phyloP scores from a whole-genome alignment of 192 early-diverging fungal species.

The Rhizophagus prolifer region DNA sequence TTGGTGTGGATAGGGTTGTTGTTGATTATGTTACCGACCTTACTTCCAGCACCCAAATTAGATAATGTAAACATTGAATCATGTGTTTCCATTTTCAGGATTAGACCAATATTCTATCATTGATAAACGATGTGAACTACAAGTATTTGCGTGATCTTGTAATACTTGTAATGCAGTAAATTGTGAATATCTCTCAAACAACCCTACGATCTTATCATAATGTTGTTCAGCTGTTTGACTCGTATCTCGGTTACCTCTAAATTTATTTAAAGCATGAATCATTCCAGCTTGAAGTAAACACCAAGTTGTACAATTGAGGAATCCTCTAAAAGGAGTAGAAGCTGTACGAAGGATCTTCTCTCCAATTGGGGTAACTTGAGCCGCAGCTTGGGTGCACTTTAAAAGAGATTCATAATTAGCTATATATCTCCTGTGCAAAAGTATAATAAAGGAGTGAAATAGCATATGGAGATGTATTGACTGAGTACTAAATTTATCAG shows the following conservation, averaged over 20 bases:
- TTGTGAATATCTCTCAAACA: conserved; percentile 2
- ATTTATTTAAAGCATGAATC: conserved; percentile 20
- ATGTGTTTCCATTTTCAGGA: neutral
- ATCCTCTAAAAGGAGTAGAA: conserved; percentile 6
- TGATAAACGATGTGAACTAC: conserved; percentile 13
- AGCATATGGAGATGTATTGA: conserved; percentile 14
- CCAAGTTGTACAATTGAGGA: conserved; percentile 28
- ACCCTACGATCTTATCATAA: conserved; percentile 7
- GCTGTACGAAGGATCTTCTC: neutral
- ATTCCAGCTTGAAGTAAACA: conserved; percentile 26
- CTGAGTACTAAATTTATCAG: neutral
- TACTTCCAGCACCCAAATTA: neutral
- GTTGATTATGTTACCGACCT: conserved; percentile 9
- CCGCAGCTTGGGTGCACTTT: conserved; percentile 4
- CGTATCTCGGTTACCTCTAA: neutral
- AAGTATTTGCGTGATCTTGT: conserved; percentile 19
- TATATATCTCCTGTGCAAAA: conserved; percentile 20
- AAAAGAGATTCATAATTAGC: neutral
- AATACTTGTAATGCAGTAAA: conserved; percentile 12
- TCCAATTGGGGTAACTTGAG: neutral
- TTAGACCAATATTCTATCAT: conserved; percentile 13
- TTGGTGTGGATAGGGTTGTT: neutral
- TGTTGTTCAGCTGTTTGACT: conserved; percentile 7
- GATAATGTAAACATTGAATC: neutral
- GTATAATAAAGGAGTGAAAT: conserved; percentile 7